phyloP scores from a whole-genome alignment of 176 grass and related monocot species.

The Cenchrus fungigraminus region DNA sequence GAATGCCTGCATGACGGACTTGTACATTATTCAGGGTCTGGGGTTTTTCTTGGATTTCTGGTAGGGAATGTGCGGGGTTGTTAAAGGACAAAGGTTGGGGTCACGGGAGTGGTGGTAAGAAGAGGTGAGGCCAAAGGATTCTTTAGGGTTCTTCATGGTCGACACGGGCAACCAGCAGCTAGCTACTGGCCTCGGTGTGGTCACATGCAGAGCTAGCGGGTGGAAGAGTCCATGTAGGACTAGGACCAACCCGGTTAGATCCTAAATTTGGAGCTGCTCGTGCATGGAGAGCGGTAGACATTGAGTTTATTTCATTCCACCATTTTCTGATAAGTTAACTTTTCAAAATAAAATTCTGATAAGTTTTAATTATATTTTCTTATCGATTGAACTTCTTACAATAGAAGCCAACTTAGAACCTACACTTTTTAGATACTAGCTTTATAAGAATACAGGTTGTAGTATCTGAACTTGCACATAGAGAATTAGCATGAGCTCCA shows the following conservation, averaged over 20 bases:
- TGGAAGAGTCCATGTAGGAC: slow-evolving; percentile 22
- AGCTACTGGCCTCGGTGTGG: slow-evolving; percentile 19
- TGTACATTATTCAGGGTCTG: background rate
- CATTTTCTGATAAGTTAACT: background rate
- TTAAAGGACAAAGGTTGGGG: slow-evolving; percentile 69
- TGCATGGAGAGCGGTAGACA: background rate
- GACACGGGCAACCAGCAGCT: slow-evolving; percentile 55
- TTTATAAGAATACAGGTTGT: too few relatives aligned
- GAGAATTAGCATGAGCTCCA: too few relatives aligned
- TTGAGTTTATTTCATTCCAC: background rate
- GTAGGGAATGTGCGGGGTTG: slow-evolving; percentile 12
- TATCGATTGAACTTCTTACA: background rate
- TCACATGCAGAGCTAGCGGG: slow-evolving; percentile 62
- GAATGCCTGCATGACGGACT: slow-evolving; percentile 15
- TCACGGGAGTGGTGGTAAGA: slow-evolving; percentile 67
- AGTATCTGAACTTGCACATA: too few relatives aligned
- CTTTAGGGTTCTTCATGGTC: slow-evolving; percentile 46
- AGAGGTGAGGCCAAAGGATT: slow-evolving; percentile 40
- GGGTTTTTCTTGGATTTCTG: slow-evolving; percentile 8
- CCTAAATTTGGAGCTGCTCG: background rate
- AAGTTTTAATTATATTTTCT: background rate
- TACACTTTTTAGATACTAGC: background rate
- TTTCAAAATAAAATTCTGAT: too few relatives aligned
- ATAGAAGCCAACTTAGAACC: background rate
- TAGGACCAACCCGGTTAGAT: slow-evolving; percentile 34